These are phyloP conservation scores for Saturnispora saitoi DNA, from an alignment of 805 yeast species.

Conservation along the genomic window DNA sequence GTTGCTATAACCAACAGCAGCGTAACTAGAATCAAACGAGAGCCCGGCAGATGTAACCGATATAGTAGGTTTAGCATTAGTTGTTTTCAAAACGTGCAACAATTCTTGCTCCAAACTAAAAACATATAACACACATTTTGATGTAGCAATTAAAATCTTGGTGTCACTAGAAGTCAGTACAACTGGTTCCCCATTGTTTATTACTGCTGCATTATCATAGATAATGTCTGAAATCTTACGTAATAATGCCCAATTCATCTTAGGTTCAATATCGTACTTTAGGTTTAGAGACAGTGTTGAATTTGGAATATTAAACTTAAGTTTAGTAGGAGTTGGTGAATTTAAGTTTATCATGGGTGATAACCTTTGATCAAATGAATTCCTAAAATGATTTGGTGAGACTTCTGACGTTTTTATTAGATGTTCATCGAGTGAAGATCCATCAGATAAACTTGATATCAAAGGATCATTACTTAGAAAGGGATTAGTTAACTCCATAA, in stretches of 20 bases:
- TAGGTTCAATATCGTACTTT: not conserved
- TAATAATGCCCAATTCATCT: conserved; percentile 26
- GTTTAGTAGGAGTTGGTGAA: not conserved
- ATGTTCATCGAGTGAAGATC: not conserved
- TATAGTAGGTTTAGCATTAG: conserved; percentile 31
- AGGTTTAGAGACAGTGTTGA: not conserved
- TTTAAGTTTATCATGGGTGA: not conserved
- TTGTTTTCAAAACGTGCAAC: conserved; percentile 32
- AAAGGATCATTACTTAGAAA: not conserved
- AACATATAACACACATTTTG: conserved; percentile 52
- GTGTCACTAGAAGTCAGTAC: conserved; percentile 34
- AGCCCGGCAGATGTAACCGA: conserved; percentile 47
- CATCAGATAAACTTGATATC: not conserved
- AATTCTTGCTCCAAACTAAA: conserved; percentile 64
- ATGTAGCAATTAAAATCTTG: conserved; percentile 59
- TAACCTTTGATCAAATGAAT: conserved; percentile 4
- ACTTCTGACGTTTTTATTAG: not conserved
- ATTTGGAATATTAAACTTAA: not conserved
- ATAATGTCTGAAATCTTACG: conserved; percentile 19
- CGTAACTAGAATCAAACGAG: conserved; percentile 58
- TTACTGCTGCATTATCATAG: conserved; percentile 14
- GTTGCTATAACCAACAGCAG: conserved; percentile 58
- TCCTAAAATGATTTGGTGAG: not conserved
- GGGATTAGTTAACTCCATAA: not conserved
- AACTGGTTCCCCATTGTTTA: conserved; percentile 43